phyloP scores from a whole-genome alignment of 257 asterid genomes.

The Solanum paucissectum region DNA sequence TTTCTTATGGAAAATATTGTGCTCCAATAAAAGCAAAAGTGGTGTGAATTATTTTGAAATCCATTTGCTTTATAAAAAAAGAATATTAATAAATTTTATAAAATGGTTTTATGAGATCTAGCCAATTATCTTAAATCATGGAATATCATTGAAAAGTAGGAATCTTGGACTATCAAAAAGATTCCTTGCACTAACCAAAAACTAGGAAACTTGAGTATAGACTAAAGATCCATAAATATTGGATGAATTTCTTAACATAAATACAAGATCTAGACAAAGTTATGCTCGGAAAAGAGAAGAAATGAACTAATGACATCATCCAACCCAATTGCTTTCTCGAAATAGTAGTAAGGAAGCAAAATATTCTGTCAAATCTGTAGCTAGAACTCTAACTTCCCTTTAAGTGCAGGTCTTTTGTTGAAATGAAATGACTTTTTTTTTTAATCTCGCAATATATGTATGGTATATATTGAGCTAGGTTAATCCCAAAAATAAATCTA shows the following conservation, averaged over 20 bases:
- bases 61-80: not conserved
- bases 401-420: not conserved
- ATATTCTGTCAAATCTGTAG: fast-evolving
- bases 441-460: not conserved
- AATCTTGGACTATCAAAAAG: not conserved
- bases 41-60: not conserved
- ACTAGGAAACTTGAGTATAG: not conserved
- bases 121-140: not conserved
- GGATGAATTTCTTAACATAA: not conserved
- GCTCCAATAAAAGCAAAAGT: not conserved
- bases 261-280: too few species aligned
- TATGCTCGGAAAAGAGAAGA: not conserved
- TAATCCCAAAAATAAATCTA: not conserved
- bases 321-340: too few species aligned
- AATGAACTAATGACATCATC: not conserved
- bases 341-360: too few species aligned
- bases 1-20: not conserved
- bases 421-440: not conserved
- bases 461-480: not conserved
- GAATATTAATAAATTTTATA: not conserved
- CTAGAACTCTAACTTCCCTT: not conserved
- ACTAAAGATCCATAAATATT: not conserved
- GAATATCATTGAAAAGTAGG: not conserved
- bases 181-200: not conserved
- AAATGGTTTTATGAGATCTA: not conserved